phyloP scores from a whole-genome alignment of 2,329 filamentous ascomycete species.

The Aspergillus neoniger region DNA sequence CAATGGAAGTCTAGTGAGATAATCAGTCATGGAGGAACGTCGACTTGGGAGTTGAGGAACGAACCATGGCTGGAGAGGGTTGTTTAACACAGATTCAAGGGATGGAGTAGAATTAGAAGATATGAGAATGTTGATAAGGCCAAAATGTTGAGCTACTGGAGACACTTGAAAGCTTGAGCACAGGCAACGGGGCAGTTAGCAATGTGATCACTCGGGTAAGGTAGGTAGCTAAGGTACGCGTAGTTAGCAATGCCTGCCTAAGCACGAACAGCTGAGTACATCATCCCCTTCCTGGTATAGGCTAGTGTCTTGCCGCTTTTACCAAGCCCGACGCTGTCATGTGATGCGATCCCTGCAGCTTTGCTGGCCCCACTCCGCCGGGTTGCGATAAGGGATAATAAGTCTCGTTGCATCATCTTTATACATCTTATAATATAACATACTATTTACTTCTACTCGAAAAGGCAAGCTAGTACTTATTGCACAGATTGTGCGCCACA shows the following conservation, averaged over 20 bases:
- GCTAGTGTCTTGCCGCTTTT: neutral
- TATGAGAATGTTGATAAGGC: no score
- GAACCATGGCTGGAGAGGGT: slow-evolving; percentile 23
- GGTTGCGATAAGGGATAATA: no score
- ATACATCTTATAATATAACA: no score
- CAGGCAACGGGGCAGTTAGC: neutral
- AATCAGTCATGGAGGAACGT: slow-evolving; percentile 21
- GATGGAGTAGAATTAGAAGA: neutral
- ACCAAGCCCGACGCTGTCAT: neutral
- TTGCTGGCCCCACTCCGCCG: no score
- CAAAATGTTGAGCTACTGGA: neutral
- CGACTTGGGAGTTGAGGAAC: slow-evolving; percentile 12
- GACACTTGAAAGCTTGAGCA: neutral
- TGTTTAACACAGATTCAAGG: neutral
- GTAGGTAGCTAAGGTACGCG: neutral
- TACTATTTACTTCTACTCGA: no score
- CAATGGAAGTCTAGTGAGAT: slow-evolving; percentile 84
- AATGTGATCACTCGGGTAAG: neutral
- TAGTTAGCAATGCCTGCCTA: neutral
- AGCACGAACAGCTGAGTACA: neutral
- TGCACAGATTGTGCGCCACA: no score
- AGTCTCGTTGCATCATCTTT: no score
- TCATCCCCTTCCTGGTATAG: neutral
- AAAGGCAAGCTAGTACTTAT: no score
- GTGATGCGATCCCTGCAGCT: neutral